Evolutionary conservation across 345 rosid species (phyloP), one percentile per base, ranked within the genome.

Genomic region (Ailanthus altissimus): DNA sequence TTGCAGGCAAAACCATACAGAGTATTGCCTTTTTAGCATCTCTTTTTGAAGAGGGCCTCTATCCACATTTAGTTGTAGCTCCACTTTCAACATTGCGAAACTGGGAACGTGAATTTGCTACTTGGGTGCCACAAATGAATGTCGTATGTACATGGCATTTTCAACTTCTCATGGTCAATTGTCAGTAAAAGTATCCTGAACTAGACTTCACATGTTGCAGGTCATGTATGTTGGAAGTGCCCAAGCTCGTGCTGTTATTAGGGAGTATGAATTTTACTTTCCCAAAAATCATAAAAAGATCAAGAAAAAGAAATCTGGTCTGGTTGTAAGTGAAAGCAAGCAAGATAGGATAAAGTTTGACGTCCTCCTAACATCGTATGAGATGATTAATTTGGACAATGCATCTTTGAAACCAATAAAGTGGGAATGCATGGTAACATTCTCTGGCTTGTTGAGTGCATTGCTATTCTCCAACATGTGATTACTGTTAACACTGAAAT

Each of bases 101-200:
- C 79, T 97, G 99, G 99, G 99, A 97, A 75, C 90, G 99, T 36
- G 98, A 97, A 81, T 97, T 97, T 77, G 95, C 97, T 45, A 91
- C 95, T 76, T 97, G 99, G 99, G 98, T 97, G 49, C 99, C 99
- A 20, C 98, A 92, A 79, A 82, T 97, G 97, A 97, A 94, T 89
- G 98, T 94, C 81, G 99, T 97, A 92, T 79, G 98, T 81, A 47
- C 62, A 76, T 74, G 72, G 59, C 64, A 62, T 23, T 28, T 58
- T 63, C 45, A 57, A 57, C 61, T 43, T 73, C 65, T 45, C 56
- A n/a, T 58, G 6, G n/a, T 73, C 23, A 40, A 74, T 62, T 32
- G 23, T 45, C 18, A 11, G 40, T 67, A 28, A 43, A 47, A 42
- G 59, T 49, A 43, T 73, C 71, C 23, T 80, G 64, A 81, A 40